These are phyloP conservation scores for Neurospora tetrasperma DNA, from an alignment of 495 filamentous ascomycete species.

Conservation along the genomic window DNA sequence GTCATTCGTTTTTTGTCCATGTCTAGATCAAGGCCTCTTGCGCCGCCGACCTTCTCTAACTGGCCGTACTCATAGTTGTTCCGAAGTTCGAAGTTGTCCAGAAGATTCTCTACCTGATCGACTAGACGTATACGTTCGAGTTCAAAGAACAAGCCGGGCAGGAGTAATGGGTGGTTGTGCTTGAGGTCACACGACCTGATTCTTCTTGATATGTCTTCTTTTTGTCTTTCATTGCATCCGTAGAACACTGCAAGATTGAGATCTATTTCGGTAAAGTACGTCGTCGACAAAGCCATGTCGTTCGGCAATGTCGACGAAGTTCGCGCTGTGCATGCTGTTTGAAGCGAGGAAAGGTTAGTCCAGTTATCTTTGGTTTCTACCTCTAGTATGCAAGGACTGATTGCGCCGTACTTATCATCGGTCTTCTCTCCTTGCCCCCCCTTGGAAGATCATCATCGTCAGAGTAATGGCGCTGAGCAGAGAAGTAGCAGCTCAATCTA, in stretches of 20 bases:
- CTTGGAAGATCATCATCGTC: background rate
- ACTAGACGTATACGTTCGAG: background rate
- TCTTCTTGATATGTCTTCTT: background rate
- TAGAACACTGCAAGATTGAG: background rate
- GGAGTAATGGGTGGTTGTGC: background rate
- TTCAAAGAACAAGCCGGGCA: background rate
- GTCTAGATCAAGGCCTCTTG: background rate
- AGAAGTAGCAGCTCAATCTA: background rate
- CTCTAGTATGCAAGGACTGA: background rate
- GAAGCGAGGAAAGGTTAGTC: background rate
- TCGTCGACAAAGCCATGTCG: background rate
- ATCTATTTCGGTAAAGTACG: background rate
- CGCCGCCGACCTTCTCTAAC: background rate
- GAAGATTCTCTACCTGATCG: background rate
- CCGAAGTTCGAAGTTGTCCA: background rate
- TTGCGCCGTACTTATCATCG: background rate
- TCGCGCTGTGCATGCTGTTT: background rate
- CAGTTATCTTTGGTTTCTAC: background rate
- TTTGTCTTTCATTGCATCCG: background rate
- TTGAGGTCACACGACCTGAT: background rate
- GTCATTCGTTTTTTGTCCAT: constrained; percentile 3
- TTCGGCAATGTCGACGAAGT: background rate
- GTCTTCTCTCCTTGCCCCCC: background rate
- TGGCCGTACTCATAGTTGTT: background rate
- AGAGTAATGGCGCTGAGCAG: background rate